phyloP scores from a whole-genome alignment of 352 stramenopile species.

The Globisporangium alternatum region DNA sequence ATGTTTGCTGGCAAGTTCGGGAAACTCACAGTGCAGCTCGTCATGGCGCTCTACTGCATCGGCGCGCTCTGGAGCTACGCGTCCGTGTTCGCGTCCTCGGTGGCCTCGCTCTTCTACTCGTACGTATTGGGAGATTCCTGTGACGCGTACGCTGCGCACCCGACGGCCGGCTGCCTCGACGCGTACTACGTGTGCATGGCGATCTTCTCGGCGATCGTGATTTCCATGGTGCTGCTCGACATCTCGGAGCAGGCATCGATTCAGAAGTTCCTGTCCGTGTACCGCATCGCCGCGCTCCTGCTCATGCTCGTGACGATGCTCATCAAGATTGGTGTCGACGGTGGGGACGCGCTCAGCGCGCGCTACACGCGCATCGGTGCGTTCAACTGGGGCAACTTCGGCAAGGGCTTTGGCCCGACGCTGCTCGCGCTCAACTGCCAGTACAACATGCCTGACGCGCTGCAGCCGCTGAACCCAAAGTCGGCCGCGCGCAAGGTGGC shows the following conservation, averaged over 20 bases:
- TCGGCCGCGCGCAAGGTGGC: slow-evolving; percentile 53
- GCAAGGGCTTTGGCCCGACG: slow-evolving; percentile 76
- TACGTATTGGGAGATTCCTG: slow-evolving; percentile 63
- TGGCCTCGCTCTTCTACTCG: slow-evolving; percentile 74
- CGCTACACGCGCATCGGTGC: slow-evolving; percentile 49
- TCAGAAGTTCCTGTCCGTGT: slow-evolving; percentile 81
- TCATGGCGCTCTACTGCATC: slow-evolving; percentile 75
- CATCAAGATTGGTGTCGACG: slow-evolving; percentile 67
- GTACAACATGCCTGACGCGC: slow-evolving; percentile 84
- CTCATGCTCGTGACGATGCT: slow-evolving; percentile 80
- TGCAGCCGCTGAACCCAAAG: slow-evolving; percentile 80
- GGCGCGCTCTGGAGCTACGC: slow-evolving; percentile 83
- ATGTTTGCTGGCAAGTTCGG: slow-evolving; percentile 79
- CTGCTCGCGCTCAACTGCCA: slow-evolving; percentile 86
- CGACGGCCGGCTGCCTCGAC: slow-evolving; percentile 49
- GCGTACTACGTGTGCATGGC: slow-evolving; percentile 77
- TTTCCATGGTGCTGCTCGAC: slow-evolving; percentile 82
- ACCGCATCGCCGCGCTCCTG: slow-evolving; percentile 72
- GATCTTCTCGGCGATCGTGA: slow-evolving; percentile 69
- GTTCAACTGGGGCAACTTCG: slow-evolving; percentile 81
- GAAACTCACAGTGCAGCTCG: slow-evolving; percentile 60
- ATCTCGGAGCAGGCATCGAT: slow-evolving; percentile 79
- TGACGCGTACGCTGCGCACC: slow-evolving; percentile 58
- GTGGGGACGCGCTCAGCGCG: slow-evolving; percentile 28
- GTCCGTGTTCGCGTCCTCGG: slow-evolving; percentile 84